Percentiles rank a stretch among this genome's conserved stretches.
Conservation (phyloP, 345 rosid genomes). For the Pelargonium nanum region DNA sequence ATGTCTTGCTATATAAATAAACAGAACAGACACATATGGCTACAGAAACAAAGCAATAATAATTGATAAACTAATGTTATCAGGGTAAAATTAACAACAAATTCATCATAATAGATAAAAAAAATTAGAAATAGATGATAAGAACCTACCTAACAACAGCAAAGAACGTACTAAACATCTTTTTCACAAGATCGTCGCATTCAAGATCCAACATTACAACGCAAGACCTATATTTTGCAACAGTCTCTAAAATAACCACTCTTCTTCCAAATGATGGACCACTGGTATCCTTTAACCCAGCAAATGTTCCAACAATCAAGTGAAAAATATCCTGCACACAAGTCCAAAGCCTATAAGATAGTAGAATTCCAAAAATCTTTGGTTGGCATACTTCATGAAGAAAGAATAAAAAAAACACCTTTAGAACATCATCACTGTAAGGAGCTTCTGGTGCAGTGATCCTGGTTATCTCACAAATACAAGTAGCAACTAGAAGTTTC, state of each 20-base stretch:
- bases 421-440: conserved; percentile 65
- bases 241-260: conserved; percentile 83
- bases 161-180: conserved; percentile 85
- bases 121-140: conserved; percentile 2
- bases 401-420: conserved; percentile 35
- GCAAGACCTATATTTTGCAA: conserved; percentile 92
- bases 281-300: conserved; percentile 69
- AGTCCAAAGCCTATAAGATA: neutral
- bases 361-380: neutral
- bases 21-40: neutral
- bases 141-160: conserved; percentile 76
- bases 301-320: conserved; percentile 71
- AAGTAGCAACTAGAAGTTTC: conserved; percentile 92
- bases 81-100: neutral
- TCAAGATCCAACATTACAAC: conserved; percentile 98
- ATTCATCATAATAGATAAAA: neutral
- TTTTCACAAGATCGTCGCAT: conserved; percentile 79
- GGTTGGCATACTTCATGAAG: neutral
- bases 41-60: neutral
- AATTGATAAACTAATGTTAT: too few relatives aligned
- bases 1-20: neutral
- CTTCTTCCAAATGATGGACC: conserved; percentile 92
- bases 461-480: conserved; percentile 88
- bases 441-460: conserved; percentile 98
- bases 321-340: conserved; percentile 72